These are phyloP conservation scores for Alternaria incomplexa DNA, from an alignment of 2,329 filamentous ascomycete species.

Conservation along the genomic window DNA sequence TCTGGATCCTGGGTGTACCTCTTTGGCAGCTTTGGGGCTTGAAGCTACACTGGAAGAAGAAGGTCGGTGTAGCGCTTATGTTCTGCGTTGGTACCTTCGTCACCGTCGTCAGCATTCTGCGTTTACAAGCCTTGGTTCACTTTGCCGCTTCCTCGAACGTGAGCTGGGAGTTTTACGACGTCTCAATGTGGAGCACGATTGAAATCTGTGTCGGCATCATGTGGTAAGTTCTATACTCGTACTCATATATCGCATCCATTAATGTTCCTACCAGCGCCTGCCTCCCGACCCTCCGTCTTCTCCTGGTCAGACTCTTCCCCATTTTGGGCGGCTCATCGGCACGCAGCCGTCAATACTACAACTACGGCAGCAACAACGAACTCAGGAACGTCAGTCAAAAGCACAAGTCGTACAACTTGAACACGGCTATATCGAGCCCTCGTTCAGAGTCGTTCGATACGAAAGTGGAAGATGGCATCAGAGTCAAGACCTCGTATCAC, in stretches of 20 bases:
- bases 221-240: conserved; percentile 24
- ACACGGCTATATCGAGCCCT: conserved; percentile 8
- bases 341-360: conserved; percentile 30
- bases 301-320: conserved; percentile 48
- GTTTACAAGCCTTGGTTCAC: conserved; percentile 51
- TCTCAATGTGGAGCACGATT: conserved; percentile 51
- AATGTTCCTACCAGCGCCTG: conserved; percentile 38
- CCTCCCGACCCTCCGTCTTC: conserved; percentile 49
- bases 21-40: conserved; percentile 43
- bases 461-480: conserved; percentile 21
- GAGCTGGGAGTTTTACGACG: conserved; percentile 50
- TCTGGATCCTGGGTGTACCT: conserved; percentile 45
- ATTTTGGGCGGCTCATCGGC: conserved; percentile 43
- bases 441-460: neutral
- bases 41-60: conserved; percentile 47
- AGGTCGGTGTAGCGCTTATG: conserved; percentile 48
- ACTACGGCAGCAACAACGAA: conserved; percentile 34
- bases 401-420: conserved; percentile 8
- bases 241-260: neutral
- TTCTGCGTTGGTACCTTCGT: conserved; percentile 51
- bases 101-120: conserved; percentile 53
- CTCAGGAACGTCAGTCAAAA: conserved; percentile 21
- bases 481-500: conserved; percentile 25
- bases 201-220: conserved; percentile 54
- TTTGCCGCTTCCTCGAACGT: conserved; percentile 52